These are phyloP conservation scores for Aspergillus sparsus DNA, from an alignment of 495 filamentous ascomycete genomes.

Conservation along the genomic window DNA sequence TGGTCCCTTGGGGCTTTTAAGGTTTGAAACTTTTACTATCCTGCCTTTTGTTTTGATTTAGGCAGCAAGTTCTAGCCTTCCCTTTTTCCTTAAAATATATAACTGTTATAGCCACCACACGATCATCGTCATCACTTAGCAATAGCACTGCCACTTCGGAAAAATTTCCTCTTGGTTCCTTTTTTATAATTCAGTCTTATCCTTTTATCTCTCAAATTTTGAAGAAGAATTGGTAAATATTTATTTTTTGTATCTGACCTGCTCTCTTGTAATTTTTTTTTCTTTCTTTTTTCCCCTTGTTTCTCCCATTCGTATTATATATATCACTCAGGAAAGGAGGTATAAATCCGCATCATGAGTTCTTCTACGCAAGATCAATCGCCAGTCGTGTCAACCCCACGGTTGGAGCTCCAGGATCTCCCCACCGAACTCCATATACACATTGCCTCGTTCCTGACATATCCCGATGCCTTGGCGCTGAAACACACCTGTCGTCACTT, in stretches of 20 bases:
- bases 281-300: neutral
- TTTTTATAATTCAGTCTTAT: neutral
- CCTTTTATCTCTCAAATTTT: neutral
- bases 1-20: constrained; percentile 1
- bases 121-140: constrained; percentile 5
- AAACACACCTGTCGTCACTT: constrained; percentile 66
- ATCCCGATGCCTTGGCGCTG: constrained; percentile 70
- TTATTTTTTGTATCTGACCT: neutral
- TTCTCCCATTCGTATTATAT: too few species aligned
- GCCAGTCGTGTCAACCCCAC: neutral
- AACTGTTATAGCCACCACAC: neutral
- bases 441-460: constrained; percentile 76
- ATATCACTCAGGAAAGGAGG: too few species aligned
- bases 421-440: constrained; percentile 69
- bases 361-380: too few species aligned
- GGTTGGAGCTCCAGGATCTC: constrained; percentile 40
- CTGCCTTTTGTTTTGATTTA: constrained; percentile 7
- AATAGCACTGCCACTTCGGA: constrained; percentile 4
- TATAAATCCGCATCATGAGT: too few species aligned
- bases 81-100: constrained; percentile 14
- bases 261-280: constrained; percentile 4
- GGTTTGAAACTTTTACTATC: neutral
- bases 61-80: constrained; percentile 15
- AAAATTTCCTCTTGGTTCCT: constrained; percentile 2
- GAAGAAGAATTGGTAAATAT: too few species aligned